These are phyloP conservation scores for Postia placenta DNA, from an alignment of 768 basidiomycete genomes.

Conservation along the genomic window DNA sequence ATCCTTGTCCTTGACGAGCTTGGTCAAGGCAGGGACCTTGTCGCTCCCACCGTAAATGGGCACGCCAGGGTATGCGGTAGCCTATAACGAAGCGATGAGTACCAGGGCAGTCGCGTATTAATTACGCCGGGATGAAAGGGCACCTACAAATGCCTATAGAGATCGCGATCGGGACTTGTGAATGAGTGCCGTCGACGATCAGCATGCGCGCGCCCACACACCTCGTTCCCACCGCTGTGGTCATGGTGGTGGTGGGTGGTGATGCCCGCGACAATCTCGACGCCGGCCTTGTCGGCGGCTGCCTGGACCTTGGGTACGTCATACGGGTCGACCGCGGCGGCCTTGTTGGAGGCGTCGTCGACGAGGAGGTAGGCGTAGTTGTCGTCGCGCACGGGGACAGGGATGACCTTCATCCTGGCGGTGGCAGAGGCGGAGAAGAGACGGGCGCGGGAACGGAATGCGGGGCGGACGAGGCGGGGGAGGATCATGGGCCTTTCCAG, in stretches of 20 bases:
- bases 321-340: slow-evolving; percentile 78
- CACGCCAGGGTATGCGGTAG: slow-evolving; percentile 35
- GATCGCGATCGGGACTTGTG: slow-evolving; percentile 1
- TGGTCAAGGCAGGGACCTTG: slow-evolving; percentile 57
- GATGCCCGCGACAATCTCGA: slow-evolving; percentile 64
- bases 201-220: slow-evolving; percentile 28
- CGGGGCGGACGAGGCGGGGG: background rate
- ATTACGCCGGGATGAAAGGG: background rate
- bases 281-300: slow-evolving; percentile 55
- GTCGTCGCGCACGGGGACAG: slow-evolving; percentile 74
- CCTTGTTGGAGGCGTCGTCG: slow-evolving; percentile 58
- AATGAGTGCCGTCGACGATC: too few relatives aligned
- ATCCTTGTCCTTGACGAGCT: slow-evolving; percentile 75
- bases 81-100: slow-evolving; percentile 26
- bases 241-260: slow-evolving; percentile 94
- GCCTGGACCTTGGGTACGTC: slow-evolving; percentile 65
- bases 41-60: slow-evolving; percentile 79
- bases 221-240: slow-evolving; percentile 85
- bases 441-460: background rate
- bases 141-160: slow-evolving; percentile 43
- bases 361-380: slow-evolving; percentile 85
- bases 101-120: background rate
- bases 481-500: background rate
- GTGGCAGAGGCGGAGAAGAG: slow-evolving; percentile 17
- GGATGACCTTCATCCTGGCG: slow-evolving; percentile 61